Percentiles rank a stretch among this genome's conserved stretches.
Conservation (phyloP, 1,284 basidiomycete species). For the Cryptococcus amylolentus region DNA sequence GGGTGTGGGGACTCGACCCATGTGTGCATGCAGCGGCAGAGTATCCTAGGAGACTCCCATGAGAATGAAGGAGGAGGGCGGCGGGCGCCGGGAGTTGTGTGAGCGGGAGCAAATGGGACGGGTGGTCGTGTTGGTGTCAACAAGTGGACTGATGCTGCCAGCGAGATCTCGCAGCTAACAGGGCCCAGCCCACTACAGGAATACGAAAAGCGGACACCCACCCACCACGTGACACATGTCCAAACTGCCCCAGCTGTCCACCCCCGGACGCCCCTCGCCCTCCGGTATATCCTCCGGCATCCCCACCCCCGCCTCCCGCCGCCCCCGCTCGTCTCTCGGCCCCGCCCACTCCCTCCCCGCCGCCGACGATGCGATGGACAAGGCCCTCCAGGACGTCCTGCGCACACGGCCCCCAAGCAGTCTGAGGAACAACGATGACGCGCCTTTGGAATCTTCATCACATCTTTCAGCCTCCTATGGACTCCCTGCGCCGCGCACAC, state of each 20-base stretch:
- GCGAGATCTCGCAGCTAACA: no score
- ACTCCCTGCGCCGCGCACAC: slow-evolving; percentile 31
- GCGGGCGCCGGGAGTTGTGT: no score
- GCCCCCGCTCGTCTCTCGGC: slow-evolving; percentile 43
- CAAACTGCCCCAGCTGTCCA: slow-evolving; percentile 40
- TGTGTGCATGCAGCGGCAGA: no score
- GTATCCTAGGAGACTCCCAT: no score
- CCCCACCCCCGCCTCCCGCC: slow-evolving; percentile 37
- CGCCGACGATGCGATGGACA: slow-evolving; percentile 34
- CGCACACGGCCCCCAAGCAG: slow-evolving; percentile 30
- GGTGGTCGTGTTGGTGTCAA: no score
- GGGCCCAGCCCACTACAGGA: no score
- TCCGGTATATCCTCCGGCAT: slow-evolving; percentile 36
- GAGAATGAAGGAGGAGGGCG: no score
- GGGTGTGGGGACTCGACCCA: no score
- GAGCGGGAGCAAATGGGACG: no score
- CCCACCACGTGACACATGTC: slow-evolving; percentile 33
- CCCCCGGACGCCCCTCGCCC: slow-evolving; percentile 30
- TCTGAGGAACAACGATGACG: slow-evolving; percentile 10
- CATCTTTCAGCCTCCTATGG: slow-evolving; percentile 6
- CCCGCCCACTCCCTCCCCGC: slow-evolving; percentile 13
- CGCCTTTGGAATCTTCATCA: slow-evolving; percentile 12
- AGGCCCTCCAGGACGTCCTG: slow-evolving; percentile 38
- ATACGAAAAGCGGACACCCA: no score
- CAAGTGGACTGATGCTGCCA: no score